Conservation (phyloP, 2,329 filamentous ascomycete species). For the Neocatenulostroma microsporum region DNA sequence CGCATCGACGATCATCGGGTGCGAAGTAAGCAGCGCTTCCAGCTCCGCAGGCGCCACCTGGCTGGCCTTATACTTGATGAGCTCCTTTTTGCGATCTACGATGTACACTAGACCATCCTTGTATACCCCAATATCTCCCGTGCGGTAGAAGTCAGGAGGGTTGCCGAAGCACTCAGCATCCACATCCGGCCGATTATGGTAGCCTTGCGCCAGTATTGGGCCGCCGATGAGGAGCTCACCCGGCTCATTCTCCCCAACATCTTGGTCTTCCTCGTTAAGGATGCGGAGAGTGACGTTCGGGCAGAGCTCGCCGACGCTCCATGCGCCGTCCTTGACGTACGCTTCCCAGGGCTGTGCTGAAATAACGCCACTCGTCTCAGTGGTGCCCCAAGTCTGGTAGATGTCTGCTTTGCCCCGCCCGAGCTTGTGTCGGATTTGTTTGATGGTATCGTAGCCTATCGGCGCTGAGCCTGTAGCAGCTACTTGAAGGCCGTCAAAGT, state of each 20-base stretch:
- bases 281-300: constrained; percentile 36
- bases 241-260: constrained; percentile 54
- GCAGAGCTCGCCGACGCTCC: constrained; percentile 28
- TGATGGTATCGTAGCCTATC: too few species aligned
- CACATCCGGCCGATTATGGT: constrained; percentile 60
- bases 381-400: constrained; percentile 33
- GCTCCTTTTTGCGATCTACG: constrained; percentile 71
- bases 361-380: constrained; percentile 28
- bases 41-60: constrained; percentile 37
- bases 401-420: constrained; percentile 23
- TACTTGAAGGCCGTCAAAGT: too few species aligned
- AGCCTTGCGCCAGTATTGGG: constrained; percentile 72
- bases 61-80: constrained; percentile 50
- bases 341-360: constrained; percentile 32
- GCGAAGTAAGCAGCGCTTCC: constrained; percentile 38
- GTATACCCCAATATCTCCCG: constrained; percentile 79
- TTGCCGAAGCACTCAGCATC: constrained; percentile 71
- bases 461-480: constrained; percentile 35
- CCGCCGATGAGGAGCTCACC: constrained; percentile 62
- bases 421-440: constrained; percentile 26
- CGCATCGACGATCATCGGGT: constrained; percentile 37
- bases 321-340: constrained; percentile 27
- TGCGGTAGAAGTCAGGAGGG: constrained; percentile 84
- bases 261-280: constrained; percentile 43
- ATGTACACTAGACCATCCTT: constrained; percentile 76